Conservation (phyloP, 768 basidiomycete genomes). For the Hydnum rufescens region DNA sequence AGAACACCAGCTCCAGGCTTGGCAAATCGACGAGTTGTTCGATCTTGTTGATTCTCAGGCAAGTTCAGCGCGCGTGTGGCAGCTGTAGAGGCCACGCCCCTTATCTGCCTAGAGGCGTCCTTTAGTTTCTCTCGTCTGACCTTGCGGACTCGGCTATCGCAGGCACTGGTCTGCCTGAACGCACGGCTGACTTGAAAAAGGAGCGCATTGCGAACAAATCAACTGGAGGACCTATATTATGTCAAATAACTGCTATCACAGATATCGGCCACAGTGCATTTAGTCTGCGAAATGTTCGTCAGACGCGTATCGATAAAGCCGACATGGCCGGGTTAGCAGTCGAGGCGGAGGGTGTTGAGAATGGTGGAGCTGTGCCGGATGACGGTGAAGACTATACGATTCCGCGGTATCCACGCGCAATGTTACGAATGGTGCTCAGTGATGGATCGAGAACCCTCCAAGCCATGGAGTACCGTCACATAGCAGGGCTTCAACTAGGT, state of each 20-base stretch:
- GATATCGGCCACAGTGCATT: slow-evolving; percentile 78
- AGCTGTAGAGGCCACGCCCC: neutral
- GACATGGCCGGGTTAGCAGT: slow-evolving; percentile 33
- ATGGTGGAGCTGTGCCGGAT: slow-evolving; percentile 23
- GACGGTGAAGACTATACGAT: slow-evolving; percentile 52
- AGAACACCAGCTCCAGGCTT: slow-evolving; percentile 24
- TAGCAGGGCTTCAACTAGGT: slow-evolving; percentile 49
- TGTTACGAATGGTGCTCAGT: slow-evolving; percentile 53
- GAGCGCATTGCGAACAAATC: neutral
- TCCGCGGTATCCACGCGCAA: slow-evolving; percentile 63
- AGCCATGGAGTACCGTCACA: slow-evolving; percentile 58
- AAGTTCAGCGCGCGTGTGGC: too few relatives aligned
- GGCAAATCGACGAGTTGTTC: slow-evolving; percentile 32
- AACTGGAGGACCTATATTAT: slow-evolving; percentile 21
- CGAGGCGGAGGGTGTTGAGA: slow-evolving; percentile 17
- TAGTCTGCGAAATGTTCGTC: slow-evolving; percentile 46
- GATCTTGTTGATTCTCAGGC: slow-evolving; percentile 35
- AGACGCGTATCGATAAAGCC: slow-evolving; percentile 41
- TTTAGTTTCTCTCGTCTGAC: slow-evolving; percentile 36
- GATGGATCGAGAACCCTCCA: slow-evolving; percentile 53
- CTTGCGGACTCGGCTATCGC: slow-evolving; percentile 49
- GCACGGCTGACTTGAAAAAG: slow-evolving; percentile 22
- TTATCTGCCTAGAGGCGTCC: neutral
- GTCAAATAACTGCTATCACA: slow-evolving; percentile 58
- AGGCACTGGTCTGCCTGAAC: slow-evolving; percentile 44